Conservation (phyloP, 2,329 filamentous ascomycete species). For the Fusarium zealandicum region DNA sequence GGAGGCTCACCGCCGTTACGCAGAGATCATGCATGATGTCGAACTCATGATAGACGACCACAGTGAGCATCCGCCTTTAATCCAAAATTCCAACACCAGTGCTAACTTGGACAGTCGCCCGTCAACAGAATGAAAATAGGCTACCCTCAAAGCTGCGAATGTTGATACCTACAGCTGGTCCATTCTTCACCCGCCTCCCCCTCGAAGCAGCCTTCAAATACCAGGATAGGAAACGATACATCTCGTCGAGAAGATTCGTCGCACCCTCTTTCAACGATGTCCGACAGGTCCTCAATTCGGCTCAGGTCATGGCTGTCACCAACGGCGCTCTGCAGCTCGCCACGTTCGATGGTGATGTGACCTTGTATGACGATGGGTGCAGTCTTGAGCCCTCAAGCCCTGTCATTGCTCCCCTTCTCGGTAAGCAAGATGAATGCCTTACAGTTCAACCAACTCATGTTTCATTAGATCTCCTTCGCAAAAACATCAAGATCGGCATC, state of each 20-base stretch:
- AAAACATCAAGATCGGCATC: conserved; percentile 87
- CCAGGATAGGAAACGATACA: conserved; percentile 85
- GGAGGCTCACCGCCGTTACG: conserved; percentile 86
- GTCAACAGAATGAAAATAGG: conserved; percentile 69
- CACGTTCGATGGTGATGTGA: conserved; percentile 98
- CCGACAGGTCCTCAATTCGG: conserved; percentile 89
- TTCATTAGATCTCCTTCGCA: conserved; percentile 70
- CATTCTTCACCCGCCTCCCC: conserved; percentile 88
- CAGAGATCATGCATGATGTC: conserved; percentile 93
- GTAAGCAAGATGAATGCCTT: conserved; percentile 42
- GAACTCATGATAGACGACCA: conserved; percentile 92
- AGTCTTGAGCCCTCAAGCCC: conserved; percentile 78
- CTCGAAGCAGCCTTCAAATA: conserved; percentile 90
- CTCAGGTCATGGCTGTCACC: conserved; percentile 91
- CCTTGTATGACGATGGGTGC: conserved; percentile 89
- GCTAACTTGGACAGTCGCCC: conserved; percentile 62
- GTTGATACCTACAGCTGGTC: conserved; percentile 88
- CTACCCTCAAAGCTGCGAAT: conserved; percentile 90
- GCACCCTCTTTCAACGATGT: conserved; percentile 98
- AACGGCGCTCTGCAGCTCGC: conserved; percentile 80
- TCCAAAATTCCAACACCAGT: too few species aligned
- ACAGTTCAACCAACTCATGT: conserved; percentile 5
- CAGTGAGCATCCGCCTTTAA: conserved; percentile 59
- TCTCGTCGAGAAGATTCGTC: conserved; percentile 90
- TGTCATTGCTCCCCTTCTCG: conserved; percentile 71